Conservation (phyloP, 179 eudicot species). For the Dionaea muscipula region DNA sequence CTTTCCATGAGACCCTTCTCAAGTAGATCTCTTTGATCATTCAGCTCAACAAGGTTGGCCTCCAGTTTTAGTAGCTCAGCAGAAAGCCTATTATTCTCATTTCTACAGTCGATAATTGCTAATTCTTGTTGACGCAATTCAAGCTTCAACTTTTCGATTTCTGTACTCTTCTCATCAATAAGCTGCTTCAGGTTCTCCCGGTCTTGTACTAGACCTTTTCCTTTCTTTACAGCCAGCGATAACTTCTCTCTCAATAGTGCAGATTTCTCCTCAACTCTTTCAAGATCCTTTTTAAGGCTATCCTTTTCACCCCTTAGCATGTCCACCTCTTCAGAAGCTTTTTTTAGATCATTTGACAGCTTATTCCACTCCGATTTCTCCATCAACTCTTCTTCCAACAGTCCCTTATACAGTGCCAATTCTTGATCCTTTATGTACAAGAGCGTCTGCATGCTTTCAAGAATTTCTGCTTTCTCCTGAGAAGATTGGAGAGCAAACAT, state of each 20-base stretch:
- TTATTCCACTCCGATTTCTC: conserved; percentile 33
- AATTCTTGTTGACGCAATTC: conserved; percentile 47
- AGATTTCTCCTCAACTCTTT: conserved; percentile 64
- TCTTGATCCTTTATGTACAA: conserved; percentile 53
- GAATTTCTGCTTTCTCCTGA: conserved; percentile 25
- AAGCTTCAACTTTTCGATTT: conserved; percentile 56
- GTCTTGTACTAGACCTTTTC: conserved; percentile 94
- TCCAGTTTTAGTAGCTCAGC: conserved; percentile 49
- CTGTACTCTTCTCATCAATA: conserved; percentile 58
- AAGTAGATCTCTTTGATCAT: conserved; percentile 48
- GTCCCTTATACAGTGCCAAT: conserved; percentile 34
- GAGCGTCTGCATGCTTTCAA: conserved; percentile 45
- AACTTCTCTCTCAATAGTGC: conserved; percentile 70
- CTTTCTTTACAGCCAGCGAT: conserved; percentile 94
- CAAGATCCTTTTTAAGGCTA: conserved; percentile 50
- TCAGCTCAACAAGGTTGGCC: conserved; percentile 36
- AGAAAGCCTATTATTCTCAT: conserved; percentile 42
- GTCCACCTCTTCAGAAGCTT: conserved; percentile 40
- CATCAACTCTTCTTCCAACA: conserved; percentile 44
- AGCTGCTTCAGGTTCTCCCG: conserved; percentile 68
- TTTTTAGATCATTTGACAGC: conserved; percentile 31
- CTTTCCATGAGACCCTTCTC: conserved; percentile 61
- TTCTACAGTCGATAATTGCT: conserved; percentile 28
- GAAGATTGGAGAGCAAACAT: conserved; percentile 25
- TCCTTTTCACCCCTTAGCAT: conserved; percentile 48